A percentile compares a stretch with the other conserved stretches of the same genome.
Conservation (phyloP, 1,139 yeast species). For the Tardiomyces depauwii region DNA sequence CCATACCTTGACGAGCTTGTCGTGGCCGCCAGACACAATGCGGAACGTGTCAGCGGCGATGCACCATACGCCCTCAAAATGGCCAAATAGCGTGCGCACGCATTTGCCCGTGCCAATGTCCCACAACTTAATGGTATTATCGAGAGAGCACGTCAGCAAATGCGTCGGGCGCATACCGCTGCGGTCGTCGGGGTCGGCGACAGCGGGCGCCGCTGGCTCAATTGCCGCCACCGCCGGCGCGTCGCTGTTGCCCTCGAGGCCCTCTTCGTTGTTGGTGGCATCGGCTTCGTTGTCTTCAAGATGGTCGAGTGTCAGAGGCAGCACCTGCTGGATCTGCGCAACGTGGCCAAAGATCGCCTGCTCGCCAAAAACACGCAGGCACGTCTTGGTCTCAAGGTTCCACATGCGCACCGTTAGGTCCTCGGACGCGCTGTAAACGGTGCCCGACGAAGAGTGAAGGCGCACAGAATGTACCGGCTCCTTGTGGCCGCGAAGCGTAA, state of each 20-base stretch:
- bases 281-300: slow-evolving; percentile 24
- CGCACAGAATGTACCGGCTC: slow-evolving; percentile 90
- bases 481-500: slow-evolving; percentile 83
- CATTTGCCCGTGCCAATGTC: slow-evolving; percentile 80
- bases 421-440: slow-evolving; percentile 80
- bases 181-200: slow-evolving; percentile 10
- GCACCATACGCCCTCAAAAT: slow-evolving; percentile 96
- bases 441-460: slow-evolving; percentile 66
- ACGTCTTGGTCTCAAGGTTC: slow-evolving; percentile 74
- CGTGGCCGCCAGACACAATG: slow-evolving; percentile 90
- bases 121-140: slow-evolving; percentile 91
- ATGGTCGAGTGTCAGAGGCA: slow-evolving; percentile 57
- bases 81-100: slow-evolving; percentile 90
- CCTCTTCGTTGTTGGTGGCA: slow-evolving; percentile 5
- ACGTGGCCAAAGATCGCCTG: slow-evolving; percentile 31
- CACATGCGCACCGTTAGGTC: slow-evolving; percentile 92
- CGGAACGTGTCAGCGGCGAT: slow-evolving; percentile 92
- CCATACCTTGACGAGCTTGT: slow-evolving; percentile 85
- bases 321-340: slow-evolving; percentile 82
- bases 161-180: slow-evolving; percentile 51
- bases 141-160: slow-evolving; percentile 75
- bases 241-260: slow-evolving; percentile 15
- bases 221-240: slow-evolving; percentile 12
- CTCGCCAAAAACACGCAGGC: slow-evolving; percentile 65
- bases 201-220: slow-evolving; percentile 8